Conservation (phyloP, 495 filamentous ascomycete species). For the Rusavskia elegans region DNA sequence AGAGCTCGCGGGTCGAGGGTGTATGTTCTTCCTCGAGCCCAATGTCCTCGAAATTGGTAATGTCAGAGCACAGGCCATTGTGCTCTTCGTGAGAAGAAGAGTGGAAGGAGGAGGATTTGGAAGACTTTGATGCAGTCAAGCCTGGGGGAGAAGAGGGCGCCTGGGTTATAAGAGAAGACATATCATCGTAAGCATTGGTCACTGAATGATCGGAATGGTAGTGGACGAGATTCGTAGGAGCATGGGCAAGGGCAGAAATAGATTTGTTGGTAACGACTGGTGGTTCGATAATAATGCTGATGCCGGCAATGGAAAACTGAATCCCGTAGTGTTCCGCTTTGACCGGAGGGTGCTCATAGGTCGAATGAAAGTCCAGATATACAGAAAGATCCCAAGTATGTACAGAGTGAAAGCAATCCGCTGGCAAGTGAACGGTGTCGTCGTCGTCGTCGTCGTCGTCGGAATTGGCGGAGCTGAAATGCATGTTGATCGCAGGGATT, state of each 20-base stretch:
- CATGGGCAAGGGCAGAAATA: neutral
- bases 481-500: neutral
- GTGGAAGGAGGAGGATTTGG: conserved; percentile 77
- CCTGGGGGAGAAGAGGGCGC: conserved; percentile 70
- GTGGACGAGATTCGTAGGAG: neutral
- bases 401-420: conserved; percentile 3
- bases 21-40: conserved; percentile 54
- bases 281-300: neutral
- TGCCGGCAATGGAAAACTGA: neutral
- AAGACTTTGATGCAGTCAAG: conserved; percentile 72
- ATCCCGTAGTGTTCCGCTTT: neutral
- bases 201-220: neutral
- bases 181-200: conserved; percentile 25
- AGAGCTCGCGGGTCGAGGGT: conserved; percentile 1
- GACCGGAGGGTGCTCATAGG: neutral
- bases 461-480: neutral
- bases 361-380: neutral
- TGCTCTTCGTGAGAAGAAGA: conserved; percentile 57
- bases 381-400: conserved; percentile 6
- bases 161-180: conserved; percentile 39
- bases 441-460: neutral
- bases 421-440: neutral
- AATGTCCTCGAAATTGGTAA: conserved; percentile 84
- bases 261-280: neutral
- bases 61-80: conserved; percentile 48